Base-by-base conservation (phyloP, 2,329 filamentous ascomycete genomes). In the Xylaria sp. region DNA sequence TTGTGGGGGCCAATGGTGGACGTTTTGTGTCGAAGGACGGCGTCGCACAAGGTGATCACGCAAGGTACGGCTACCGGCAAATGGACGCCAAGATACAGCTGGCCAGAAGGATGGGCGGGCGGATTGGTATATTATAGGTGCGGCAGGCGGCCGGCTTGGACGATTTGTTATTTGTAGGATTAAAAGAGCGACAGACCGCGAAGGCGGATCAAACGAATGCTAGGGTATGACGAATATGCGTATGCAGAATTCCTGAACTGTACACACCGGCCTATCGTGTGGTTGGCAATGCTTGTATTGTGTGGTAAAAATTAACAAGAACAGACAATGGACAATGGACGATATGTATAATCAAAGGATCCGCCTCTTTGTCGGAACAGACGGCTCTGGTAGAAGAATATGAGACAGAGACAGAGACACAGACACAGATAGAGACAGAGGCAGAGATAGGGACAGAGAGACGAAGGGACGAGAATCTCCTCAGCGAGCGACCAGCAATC, bases 141-240 rank as follows among this genome's bases (percentile, higher is more conserved):
- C 55, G n/a, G 47, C 15, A 9, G 13, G 11, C 33, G 13, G 38
- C 42, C 29, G 51, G 42, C 7, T 47, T 31, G 50, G 11, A 57
- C 22, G 11, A 51, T 13, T 25, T 45, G 54, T 22, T 50, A 22
- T 27, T 27, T 20, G 22, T 51, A 33, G 15, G n/a, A 27, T 50
- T 42, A 55, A 62, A 58, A 22, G 64, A 66, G 59, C 59, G 64
- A 63, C 59, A 44, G 29, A 31, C 60, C 51, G 38, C n/a, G 22
- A n/a, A 9, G 50, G 51, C 60, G 53, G 53, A 11, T 42, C 42
- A 55, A 49, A 55, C 6, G 9, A 7, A 22, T 47, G 3, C 20
- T n/a, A 45, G n/a, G 50, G 38, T 49, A 49, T 17, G 17, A 36
- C 31, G 22, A 7, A 31, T 22, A n/a, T n/a, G n/a, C n/a, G n/a